Evolutionary conservation across 768 basidiomycete genomes (phyloP), one percentile per base, ranked within the genome.

Genomic region (Tulasnella sp.): DNA sequence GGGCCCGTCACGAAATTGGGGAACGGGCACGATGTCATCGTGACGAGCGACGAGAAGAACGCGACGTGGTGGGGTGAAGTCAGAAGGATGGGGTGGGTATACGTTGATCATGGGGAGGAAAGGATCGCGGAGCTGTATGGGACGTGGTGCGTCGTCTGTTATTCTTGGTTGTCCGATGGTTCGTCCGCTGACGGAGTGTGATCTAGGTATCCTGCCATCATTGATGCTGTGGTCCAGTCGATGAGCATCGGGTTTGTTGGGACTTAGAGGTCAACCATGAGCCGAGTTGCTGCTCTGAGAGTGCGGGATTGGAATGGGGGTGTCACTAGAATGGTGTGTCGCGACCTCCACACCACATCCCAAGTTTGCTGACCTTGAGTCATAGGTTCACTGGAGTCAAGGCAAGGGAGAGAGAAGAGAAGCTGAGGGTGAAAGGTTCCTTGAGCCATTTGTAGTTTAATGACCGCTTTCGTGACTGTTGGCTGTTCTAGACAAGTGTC

Each of bases 241-340:
- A 31, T 79, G 20, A 69, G 72, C 16, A 80, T 58, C 31, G 81
- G 82, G 40, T 82, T 82, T 48, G 82, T 82, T 37, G 82, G 82
- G 37, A 82, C 82, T 20, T 37, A 81, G 41, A 28, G 42, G 74
- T 82, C 81, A 5, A 82, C 82, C 5, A 79, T 81, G 77, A 82
- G 82, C 72, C 54, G 79, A 48, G 72, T 82, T 18, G 77, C 77
- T 31, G 28, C 42, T 34, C 41, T 41, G 72, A 72, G 82, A 37
- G 82, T 82, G 42, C 78, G 54, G 60, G 78, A 81, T 34, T 81
- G 82, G 82, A 73, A 81, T 69, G 82, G 82, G 0, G 82, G 81
- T 6, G 75, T 81, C 22, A 79, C 69, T 8, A 37, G 44, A 74
- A 72, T 72, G 76, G 77, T 82, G 34, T 72, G 73, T 80, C 54